Percentiles rank a stretch among this genome's conserved stretches.
Evolutionary conservation across 352 stramenopile species (phyloP).

Genomic region (Pythium graminicola): DNA sequence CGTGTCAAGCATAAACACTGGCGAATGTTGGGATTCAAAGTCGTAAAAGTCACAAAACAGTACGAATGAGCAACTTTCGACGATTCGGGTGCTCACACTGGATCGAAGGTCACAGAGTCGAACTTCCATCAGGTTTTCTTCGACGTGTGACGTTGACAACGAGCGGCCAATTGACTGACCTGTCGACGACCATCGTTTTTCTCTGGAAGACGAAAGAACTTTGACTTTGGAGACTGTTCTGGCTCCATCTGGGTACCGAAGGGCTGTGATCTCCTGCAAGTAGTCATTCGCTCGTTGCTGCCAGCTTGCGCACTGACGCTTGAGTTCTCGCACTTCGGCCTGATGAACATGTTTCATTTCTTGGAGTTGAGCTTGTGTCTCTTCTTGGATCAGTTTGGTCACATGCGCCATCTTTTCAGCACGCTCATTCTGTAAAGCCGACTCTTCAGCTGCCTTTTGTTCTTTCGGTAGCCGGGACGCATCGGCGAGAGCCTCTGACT

Average conservation of each 20-base stretch:
- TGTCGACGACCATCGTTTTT: neutral
- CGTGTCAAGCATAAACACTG: slow-evolving; percentile 11
- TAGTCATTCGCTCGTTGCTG: slow-evolving; percentile 22
- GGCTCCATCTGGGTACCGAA: slow-evolving; percentile 5
- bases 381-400: slow-evolving; percentile 24
- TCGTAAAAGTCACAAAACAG: slow-evolving; percentile 40
- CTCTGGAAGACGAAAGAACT: neutral
- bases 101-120: slow-evolving; percentile 3
- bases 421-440: slow-evolving; percentile 11
- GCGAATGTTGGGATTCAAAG: slow-evolving; percentile 35
- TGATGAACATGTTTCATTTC: slow-evolving; percentile 18
- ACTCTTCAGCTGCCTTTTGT: neutral
- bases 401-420: slow-evolving; percentile 23
- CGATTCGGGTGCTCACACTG: neutral
- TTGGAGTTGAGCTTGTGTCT: slow-evolving; percentile 22
- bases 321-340: slow-evolving; percentile 12
- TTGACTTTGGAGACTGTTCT: no score
- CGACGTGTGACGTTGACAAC: neutral
- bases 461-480: neutral
- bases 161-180: no score
- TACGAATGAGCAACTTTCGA: neutral
- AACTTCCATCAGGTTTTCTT: slow-evolving; percentile 11
- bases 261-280: slow-evolving; percentile 19
- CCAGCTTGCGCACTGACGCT: slow-evolving; percentile 17
- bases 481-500: neutral